phyloP scores from a whole-genome alignment of 805 yeast genomes.

The Candida wancherniae region DNA sequence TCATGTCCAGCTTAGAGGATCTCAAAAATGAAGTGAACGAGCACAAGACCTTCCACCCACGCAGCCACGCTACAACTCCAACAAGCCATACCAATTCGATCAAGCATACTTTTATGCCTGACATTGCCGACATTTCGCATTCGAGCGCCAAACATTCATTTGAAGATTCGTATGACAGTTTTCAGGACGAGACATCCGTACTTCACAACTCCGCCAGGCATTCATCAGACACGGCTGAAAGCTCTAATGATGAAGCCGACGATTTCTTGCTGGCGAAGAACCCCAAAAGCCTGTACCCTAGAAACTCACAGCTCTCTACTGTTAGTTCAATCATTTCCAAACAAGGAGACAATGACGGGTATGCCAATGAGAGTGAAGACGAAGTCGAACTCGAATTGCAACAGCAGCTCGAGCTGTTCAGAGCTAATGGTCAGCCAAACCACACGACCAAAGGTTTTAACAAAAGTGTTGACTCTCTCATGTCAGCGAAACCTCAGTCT shows the following conservation, averaged over 20 bases:
- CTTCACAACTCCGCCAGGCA: slow-evolving; percentile 3
- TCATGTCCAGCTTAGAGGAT: slow-evolving; percentile 25
- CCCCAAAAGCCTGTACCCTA: slow-evolving; percentile 4
- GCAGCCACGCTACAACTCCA: slow-evolving; percentile 1
- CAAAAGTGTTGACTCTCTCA: slow-evolving; percentile 11
- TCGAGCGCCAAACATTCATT: slow-evolving; percentile 3
- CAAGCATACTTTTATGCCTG: slow-evolving; percentile 7
- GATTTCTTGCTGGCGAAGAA: slow-evolving; percentile 17
- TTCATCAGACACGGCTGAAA: slow-evolving; percentile 6
- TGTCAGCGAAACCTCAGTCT: no score
- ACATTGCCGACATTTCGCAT: slow-evolving; percentile 6
- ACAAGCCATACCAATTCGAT: neutral
- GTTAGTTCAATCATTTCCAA: slow-evolving; percentile 40
- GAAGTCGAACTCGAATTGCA: slow-evolving; percentile 36
- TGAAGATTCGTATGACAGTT: slow-evolving; percentile 3
- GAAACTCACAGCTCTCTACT: slow-evolving; percentile 36
- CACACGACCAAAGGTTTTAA: slow-evolving; percentile 2
- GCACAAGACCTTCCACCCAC: slow-evolving; percentile 19
- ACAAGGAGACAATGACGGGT: slow-evolving; percentile 20
- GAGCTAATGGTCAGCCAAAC: slow-evolving; percentile 17
- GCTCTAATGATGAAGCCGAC: slow-evolving; percentile 21
- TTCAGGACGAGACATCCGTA: slow-evolving; percentile 8
- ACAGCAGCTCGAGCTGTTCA: slow-evolving; percentile 34
- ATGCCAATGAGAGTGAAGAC: slow-evolving; percentile 25
- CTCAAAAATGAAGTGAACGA: slow-evolving; percentile 25